phyloP scores from a whole-genome alignment of 768 basidiomycete species.

The Calvatia gigantea region DNA sequence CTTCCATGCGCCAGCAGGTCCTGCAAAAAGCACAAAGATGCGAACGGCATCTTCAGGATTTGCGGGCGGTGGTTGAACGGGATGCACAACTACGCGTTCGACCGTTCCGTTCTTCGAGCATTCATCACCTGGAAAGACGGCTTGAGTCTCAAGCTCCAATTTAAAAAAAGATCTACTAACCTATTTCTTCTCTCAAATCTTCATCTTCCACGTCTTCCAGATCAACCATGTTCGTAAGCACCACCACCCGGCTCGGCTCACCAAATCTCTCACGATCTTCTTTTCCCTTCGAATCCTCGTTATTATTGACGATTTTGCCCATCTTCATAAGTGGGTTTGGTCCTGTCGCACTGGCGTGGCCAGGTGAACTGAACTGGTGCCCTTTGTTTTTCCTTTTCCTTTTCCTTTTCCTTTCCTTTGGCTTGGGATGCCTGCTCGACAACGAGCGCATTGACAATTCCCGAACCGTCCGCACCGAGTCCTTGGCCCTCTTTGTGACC shows the following conservation, averaged over 20 bases:
- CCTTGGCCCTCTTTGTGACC: conserved; percentile 95
- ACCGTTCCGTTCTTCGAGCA: conserved; percentile 90
- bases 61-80: conserved; percentile 60
- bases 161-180: conserved; percentile 34
- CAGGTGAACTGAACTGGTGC: conserved; percentile 30
- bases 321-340: conserved; percentile 46
- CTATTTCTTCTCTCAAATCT: conserved; percentile 85
- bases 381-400: conserved; percentile 23
- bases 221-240: conserved; percentile 88
- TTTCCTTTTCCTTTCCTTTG: conserved; percentile 27
- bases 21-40: conserved; percentile 88
- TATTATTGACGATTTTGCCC: conserved; percentile 89
- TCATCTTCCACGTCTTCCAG: conserved; percentile 82
- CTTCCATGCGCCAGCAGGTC: conserved; percentile 94
- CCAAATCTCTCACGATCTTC: conserved; percentile 84
- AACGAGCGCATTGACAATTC: conserved; percentile 85
- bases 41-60: conserved; percentile 81
- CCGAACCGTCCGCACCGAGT: conserved; percentile 77
- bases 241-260: conserved; percentile 85
- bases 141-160: neutral
- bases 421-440: conserved; percentile 58
- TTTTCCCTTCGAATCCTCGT: conserved; percentile 74
- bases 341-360: conserved; percentile 41
- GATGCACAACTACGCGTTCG: conserved; percentile 84
- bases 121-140: conserved; percentile 64